Evolutionary conservation across 139 green algal species (phyloP).

Genomic region (Pseudopediastrum boryanum): DNA sequence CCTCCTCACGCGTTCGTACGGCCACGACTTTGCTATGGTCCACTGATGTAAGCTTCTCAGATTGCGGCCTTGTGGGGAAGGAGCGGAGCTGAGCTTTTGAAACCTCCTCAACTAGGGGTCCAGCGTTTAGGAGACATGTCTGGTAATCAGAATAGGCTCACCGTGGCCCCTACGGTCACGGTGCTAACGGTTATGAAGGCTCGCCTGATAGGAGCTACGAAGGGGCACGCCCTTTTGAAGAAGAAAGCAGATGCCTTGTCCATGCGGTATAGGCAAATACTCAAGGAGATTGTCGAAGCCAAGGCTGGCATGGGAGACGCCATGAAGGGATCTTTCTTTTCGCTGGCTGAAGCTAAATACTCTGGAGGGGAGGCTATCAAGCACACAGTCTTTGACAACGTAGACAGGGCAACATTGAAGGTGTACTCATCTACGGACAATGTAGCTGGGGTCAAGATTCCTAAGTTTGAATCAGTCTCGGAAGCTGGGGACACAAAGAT

Average conservation of each 20-base stretch:
- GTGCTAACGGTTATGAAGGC: slow-evolving; percentile 92
- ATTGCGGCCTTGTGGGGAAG: too few species aligned
- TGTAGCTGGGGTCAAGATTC: slow-evolving; percentile 97
- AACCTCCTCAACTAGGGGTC: too few species aligned
- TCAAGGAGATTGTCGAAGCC: slow-evolving; percentile 91
- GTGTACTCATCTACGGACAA: slow-evolving; percentile 87
- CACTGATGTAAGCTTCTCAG: too few species aligned
- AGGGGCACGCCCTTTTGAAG: slow-evolving; percentile 97
- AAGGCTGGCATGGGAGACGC: slow-evolving; percentile 93
- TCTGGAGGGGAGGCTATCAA: slow-evolving; percentile 91
- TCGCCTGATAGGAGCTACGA: slow-evolving; percentile 87
- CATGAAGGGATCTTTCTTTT: slow-evolving; percentile 93
- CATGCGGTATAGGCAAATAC: slow-evolving; percentile 79
- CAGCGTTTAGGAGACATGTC: slow-evolving; percentile 31
- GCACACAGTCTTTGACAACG: slow-evolving; percentile 95
- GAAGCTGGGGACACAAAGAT: slow-evolving; percentile 82
- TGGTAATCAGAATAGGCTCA: slow-evolving; percentile 49
- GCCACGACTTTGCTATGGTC: too few species aligned
- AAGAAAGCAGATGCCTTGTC: slow-evolving; percentile 99
- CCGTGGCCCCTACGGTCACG: slow-evolving; percentile 93
- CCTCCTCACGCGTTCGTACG: too few species aligned
- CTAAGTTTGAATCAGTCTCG: slow-evolving; percentile 80
- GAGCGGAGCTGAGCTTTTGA: too few species aligned
- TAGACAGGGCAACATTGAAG: slow-evolving; percentile 56
- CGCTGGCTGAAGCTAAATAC: slow-evolving; percentile 95